phyloP scores from a whole-genome alignment of 805 yeast genomes.

The Kodamaea kaohsiungensis region DNA sequence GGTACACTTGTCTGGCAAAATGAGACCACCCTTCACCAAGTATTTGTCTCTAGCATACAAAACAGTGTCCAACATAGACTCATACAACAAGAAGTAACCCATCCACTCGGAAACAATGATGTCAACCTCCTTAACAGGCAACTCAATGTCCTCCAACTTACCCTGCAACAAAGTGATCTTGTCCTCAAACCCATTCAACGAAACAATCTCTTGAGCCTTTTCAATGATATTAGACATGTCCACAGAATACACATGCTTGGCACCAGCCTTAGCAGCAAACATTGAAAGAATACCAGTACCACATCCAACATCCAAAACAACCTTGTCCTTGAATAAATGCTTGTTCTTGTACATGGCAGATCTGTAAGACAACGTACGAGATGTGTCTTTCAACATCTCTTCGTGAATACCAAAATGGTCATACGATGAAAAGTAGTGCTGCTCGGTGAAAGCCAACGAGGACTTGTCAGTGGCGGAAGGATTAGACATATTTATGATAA shows the following conservation, averaged over 20 bases:
- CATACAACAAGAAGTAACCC: slow-evolving; percentile 96
- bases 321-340: slow-evolving; percentile 85
- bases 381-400: slow-evolving; percentile 96
- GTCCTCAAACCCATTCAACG: slow-evolving; percentile 79
- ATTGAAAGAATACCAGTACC: slow-evolving; percentile 97
- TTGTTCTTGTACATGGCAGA: slow-evolving; percentile 90
- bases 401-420: slow-evolving; percentile 98
- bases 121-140: slow-evolving; percentile 89
- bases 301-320: slow-evolving; percentile 97
- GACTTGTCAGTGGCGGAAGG: slow-evolving; percentile 62
- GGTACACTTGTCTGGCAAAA: slow-evolving; percentile 91
- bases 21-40: slow-evolving; percentile 78
- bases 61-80: slow-evolving; percentile 97
- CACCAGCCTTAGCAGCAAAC: slow-evolving; percentile 99
- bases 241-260: slow-evolving; percentile 95
- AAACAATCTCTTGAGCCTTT: slow-evolving; percentile 89
- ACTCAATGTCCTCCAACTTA: slow-evolving; percentile 85
- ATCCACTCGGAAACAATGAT: slow-evolving; percentile 98
- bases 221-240: slow-evolving; percentile 96
- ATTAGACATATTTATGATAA: not conserved
- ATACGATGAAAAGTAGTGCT: slow-evolving; percentile 92
- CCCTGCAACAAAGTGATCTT: slow-evolving; percentile 89
- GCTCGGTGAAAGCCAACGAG: slow-evolving; percentile 70
- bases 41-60: slow-evolving; percentile 91
- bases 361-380: slow-evolving; percentile 88